These are phyloP conservation scores for Articulospora tetracladia DNA, from an alignment of 495 filamentous ascomycete genomes.

Conservation along the genomic window DNA sequence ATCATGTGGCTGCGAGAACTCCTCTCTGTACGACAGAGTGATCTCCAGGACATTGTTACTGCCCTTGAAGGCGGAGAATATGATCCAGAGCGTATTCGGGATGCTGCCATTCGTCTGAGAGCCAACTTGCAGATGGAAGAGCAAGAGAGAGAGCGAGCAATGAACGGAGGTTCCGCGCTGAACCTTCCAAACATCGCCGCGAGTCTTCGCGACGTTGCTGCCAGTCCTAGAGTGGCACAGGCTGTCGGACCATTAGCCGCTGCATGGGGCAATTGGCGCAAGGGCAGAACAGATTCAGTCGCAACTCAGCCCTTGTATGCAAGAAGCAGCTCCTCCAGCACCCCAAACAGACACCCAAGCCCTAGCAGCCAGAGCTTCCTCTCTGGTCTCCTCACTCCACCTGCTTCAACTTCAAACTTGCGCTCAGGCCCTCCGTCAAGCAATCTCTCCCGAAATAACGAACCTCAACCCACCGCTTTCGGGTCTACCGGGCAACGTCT, in stretches of 20 bases:
- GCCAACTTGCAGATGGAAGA: conserved; percentile 97
- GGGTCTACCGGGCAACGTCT: conserved; percentile 46
- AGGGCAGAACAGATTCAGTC: conserved; percentile 42
- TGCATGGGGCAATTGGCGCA: conserved; percentile 84
- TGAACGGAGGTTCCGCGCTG: conserved; percentile 53
- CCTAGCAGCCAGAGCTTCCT: conserved; percentile 43
- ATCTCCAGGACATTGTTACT: conserved; percentile 86
- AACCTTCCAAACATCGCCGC: conserved; percentile 50
- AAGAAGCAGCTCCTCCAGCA: conserved; percentile 22
- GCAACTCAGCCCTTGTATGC: conserved; percentile 8
- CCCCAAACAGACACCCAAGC: conserved; percentile 55
- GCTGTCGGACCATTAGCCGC: conserved; percentile 74
- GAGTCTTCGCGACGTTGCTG: conserved; percentile 47
- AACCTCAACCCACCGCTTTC: conserved; percentile 47
- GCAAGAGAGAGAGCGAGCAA: conserved; percentile 80
- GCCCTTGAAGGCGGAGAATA: conserved; percentile 69
- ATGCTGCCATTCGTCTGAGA: conserved; percentile 87
- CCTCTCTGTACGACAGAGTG: conserved; percentile 81
- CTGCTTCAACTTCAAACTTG: conserved; percentile 33
- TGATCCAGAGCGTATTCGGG: conserved; percentile 71
- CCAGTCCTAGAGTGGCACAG: conserved; percentile 73
- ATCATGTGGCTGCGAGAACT: conserved; percentile 94
- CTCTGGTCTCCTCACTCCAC: conserved; percentile 80
- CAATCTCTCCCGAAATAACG: conserved; percentile 33
- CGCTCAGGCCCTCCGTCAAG: conserved; percentile 39